Base-by-base conservation (phyloP, 2,329 filamentous ascomycete species). In the Cryphonectria parasitica region DNA sequence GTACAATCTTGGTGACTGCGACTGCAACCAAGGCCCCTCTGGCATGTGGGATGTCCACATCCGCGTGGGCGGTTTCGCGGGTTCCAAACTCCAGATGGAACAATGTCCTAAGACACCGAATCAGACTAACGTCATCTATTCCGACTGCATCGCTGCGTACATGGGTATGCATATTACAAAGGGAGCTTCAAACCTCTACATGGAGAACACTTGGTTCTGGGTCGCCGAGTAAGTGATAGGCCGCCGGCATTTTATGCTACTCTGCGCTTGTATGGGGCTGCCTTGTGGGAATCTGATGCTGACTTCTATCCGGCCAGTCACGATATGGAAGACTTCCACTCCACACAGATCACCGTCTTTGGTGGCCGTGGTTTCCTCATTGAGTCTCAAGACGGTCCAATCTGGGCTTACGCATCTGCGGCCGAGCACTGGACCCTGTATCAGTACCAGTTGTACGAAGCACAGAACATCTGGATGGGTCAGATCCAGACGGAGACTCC, bases 41-140 rank as follows among this genome's bases (percentile, higher is more conserved):
- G 89, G 87, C 19, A 85, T 91, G 78, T 95, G 92, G 92, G 92
- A 95, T 75, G 88, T 91, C 17, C 92, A 95, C 80, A 87, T 91
- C 77, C 89, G 92, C 75, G 86, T 95, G 64, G 92, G 91, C 74
- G 92, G 92, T 19, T 90, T 89, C 72, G 86, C 87, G 4, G 91
- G 91, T 54, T 92, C 91, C 5, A 80, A 90, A 54, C 85, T 94
- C 41, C 90, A 92, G 78, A 85, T 88, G 39, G 85, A 89, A 71
- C 87, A 88, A 68, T 96, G 92, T 78, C 81, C 85, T 71, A 93
- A 91, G 79, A 78, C 82, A 63, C 77, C 83, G 0, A 39, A 75
- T n/a, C 25, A 71, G 34, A 34, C 73, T 1, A 68, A 72, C 31
- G 69, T 73, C n/a, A 73, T 75, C 56, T 75, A 79, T 73, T 39